Conservation (phyloP, 495 filamentous ascomycete genomes). For the Sordaria brevicollis region DNA sequence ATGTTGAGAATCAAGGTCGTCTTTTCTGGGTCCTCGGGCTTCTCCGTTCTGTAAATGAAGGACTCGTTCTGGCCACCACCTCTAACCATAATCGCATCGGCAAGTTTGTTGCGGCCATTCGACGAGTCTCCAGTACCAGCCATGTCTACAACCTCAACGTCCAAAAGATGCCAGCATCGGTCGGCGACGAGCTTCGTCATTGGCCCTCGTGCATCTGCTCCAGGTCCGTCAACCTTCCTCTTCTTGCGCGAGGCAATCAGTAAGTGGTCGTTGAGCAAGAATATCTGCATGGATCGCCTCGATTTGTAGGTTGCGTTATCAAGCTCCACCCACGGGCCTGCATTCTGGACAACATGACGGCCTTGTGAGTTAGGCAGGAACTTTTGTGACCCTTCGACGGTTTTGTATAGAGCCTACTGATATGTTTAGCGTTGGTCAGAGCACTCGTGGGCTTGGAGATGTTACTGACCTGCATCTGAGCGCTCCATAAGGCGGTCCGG, state of each 20-base stretch:
- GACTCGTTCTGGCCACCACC: conserved; percentile 71
- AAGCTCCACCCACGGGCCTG: conserved; percentile 84
- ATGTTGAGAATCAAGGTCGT: conserved; percentile 71
- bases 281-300: conserved; percentile 70
- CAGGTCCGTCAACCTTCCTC: conserved; percentile 63
- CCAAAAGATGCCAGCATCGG: conserved; percentile 86
- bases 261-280: conserved; percentile 90
- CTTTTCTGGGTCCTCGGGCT: conserved; percentile 65
- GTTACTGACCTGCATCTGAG: conserved; percentile 53
- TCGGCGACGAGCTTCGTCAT: conserved; percentile 80
- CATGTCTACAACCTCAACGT: conserved; percentile 89
- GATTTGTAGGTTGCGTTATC: conserved; percentile 96
- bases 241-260: conserved; percentile 86
- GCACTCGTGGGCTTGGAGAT: not conserved
- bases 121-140: conserved; percentile 48
- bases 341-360: conserved; percentile 84
- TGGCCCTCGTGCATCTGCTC: conserved; percentile 45
- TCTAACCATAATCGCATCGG: conserved; percentile 83
- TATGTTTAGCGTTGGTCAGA: not conserved
- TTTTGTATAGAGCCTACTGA: conserved; percentile 66
- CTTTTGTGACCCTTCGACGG: conserved; percentile 92
- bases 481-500: conserved; percentile 89
- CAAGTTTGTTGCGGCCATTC: conserved; percentile 53
- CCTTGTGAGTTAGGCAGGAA: conserved; percentile 86
- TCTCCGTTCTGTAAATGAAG: conserved; percentile 82